Evolutionary conservation across 2,329 filamentous ascomycete genomes (phyloP).

Genomic region (Calonectria leucothoes): DNA sequence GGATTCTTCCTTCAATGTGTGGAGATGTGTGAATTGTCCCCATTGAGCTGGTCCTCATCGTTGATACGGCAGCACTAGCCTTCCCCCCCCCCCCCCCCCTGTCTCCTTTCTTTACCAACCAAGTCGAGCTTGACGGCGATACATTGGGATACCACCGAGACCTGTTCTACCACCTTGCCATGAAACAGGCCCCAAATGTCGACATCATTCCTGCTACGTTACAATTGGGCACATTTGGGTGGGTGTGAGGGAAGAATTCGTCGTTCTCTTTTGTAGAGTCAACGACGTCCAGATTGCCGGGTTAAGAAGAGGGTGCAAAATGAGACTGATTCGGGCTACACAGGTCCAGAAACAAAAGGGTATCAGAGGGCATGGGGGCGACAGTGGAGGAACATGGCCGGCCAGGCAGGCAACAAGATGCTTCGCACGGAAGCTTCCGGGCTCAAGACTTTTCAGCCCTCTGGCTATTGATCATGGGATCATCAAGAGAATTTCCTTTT

Average conservation of each 20-base stretch:
- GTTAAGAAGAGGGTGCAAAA: not conserved
- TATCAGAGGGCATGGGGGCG: not conserved
- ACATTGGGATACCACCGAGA: not conserved
- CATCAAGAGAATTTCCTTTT: not conserved
- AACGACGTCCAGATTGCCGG: not conserved
- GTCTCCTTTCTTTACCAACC: not conserved
- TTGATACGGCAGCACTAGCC: not conserved
- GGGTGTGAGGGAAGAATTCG: not conserved
- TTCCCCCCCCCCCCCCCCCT: too few relatives aligned
- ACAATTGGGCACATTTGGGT: too few relatives aligned
- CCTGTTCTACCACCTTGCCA: not conserved
- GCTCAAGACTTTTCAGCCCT: not conserved
- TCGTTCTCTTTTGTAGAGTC: not conserved
- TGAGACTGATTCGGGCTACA: not conserved
- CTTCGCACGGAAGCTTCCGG: not conserved
- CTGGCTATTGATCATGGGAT: not conserved
- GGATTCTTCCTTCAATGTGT: not conserved
- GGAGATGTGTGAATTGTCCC: not conserved
- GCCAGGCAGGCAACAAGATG: not conserved
- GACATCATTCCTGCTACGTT: not conserved
- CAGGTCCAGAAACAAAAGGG: not conserved
- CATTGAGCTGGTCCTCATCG: not conserved
- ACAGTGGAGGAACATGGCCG: not conserved
- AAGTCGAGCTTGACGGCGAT: not conserved
- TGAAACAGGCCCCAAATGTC: conserved; percentile 1